Evolutionary conservation across 352 stramenopile genomes (phyloP), one percentile per base, ranked within the genome.

Genomic region (Globisporangium solare): DNA sequence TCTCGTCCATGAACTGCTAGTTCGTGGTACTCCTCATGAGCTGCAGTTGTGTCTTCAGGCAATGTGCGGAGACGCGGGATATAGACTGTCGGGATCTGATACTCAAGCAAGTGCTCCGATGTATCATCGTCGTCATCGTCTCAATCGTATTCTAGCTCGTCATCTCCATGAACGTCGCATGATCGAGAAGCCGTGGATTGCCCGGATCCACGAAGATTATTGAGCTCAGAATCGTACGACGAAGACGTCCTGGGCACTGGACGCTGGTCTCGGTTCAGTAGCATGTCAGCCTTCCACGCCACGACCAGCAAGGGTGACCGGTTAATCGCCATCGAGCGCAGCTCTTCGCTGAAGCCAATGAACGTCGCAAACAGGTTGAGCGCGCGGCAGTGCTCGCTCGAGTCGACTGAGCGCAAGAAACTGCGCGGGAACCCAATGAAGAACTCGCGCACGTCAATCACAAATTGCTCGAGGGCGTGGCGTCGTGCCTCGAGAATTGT

Each of bases 341-440:
- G 46, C 24, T 76, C 70, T 20, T 72, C 51, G 40, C 58, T 70
- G 27, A 79, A 67, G 13, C 73, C 73, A 39, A 83, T 74, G 50
- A 87, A 87, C 2, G 14, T 31, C 10, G 68, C 65, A 46, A 87
- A 58, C 22, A 73, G 21, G 12, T 52, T 62, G 41, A 87, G 61
- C 8, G 86, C 76, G 20, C 67, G 56, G 39, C 78, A 88, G 24
- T 58, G 75, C 46, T 79, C 62, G 20, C 58, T 56, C 15, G 50
- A 52, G 37, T 80, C 75, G 13, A 83, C 46, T 4, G 52, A 63
- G 54, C 80, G 61, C 18, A 88, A 63, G n/a, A 86, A 78, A 15
- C 65, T 45, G 7, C 61, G 70, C 10, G 77, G 70, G 31, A 79
- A 86, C 2, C 70, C 73, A 37, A 67, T 67, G 45, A 88, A 88